Evolutionary conservation across 306 rosid genomes (phyloP), one percentile per base, ranked within the genome.

Genomic region (Trifolium dubium): DNA sequence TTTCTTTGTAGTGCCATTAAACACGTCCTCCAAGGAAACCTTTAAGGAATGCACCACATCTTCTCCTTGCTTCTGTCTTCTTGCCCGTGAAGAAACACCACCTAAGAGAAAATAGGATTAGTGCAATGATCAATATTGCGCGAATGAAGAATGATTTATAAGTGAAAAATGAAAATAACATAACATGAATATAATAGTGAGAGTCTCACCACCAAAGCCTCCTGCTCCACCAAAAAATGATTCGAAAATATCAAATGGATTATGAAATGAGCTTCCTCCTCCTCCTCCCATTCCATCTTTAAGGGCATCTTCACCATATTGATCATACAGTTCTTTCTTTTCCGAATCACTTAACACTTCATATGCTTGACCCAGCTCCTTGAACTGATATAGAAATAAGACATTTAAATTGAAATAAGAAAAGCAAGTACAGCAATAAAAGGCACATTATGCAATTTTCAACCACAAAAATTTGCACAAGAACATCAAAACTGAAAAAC

Each of bases 21-120:
- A 90, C 34, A 90, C 69, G 7, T 90, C 96, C 79, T 88, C 96
- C 93, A 90, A 84, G 75, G 93, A 90, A 77, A 88, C 96, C 83
- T 86, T 86, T 15, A 90, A 40, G 19, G 83, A 64, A 56, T 90
- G 96, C 77, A 86, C 85, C 72, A 90, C 89, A 83, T 88, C 92
- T 84, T 90, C 92, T 71, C 96, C 96, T 28, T 84, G 90, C 79
- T 82, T 90, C 80, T 88, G 69, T 79, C 93, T 86, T 65, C 96
- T 90, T 50, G 82, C 86, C 44, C 88, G 87, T 29, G 95, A 85
- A 70, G 86, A 75, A 79, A 83, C 80, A 50, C 85, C 81, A 1
- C 78, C 88, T 87, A 63, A 67, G 59, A 46, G 28, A 44, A 73
- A 50, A 74, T 10, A 69, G 59, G 4, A 62, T 37, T 15, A 49